phyloP scores from a whole-genome alignment of 1,139 yeast species.

The Protomyces arabidopsidicola region DNA sequence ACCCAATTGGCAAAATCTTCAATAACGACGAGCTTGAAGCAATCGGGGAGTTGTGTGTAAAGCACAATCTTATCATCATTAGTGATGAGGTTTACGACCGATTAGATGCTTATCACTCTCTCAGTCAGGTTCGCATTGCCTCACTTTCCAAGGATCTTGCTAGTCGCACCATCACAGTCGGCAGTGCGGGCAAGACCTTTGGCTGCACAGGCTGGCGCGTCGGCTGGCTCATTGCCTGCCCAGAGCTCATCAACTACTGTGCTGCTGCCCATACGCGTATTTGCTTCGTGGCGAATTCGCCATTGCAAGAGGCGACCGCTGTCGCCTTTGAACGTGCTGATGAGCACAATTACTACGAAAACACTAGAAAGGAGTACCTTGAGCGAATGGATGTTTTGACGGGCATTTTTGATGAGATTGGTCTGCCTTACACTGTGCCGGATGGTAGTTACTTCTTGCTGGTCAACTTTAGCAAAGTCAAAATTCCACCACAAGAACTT shows the following conservation, averaged over 20 bases:
- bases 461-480: slow-evolving; percentile 77
- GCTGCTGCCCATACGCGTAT: slow-evolving; percentile 83
- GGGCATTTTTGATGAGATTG: slow-evolving; percentile 74
- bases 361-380: slow-evolving; percentile 61
- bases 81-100: slow-evolving; percentile 96
- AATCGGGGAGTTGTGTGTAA: slow-evolving; percentile 77
- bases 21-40: slow-evolving; percentile 63
- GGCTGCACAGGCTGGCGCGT: slow-evolving; percentile 99
- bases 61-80: slow-evolving; percentile 71
- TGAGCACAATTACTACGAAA: slow-evolving; percentile 59
- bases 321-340: slow-evolving; percentile 63
- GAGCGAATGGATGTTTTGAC: slow-evolving; percentile 69
- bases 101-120: slow-evolving; percentile 55
- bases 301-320: slow-evolving; percentile 90
- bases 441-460: slow-evolving; percentile 91
- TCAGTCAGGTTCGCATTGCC: slow-evolving; percentile 73
- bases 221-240: slow-evolving; percentile 89
- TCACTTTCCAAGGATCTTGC: slow-evolving; percentile 72
- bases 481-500: slow-evolving; percentile 63
- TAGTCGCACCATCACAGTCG: slow-evolving; percentile 78
- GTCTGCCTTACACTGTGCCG: slow-evolving; percentile 80
- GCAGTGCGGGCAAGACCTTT: slow-evolving; percentile 95
- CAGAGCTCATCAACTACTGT: slow-evolving; percentile 73
- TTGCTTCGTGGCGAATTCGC: slow-evolving; percentile 65
- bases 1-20: slow-evolving; percentile 90